Conservation (phyloP, 2,329 filamentous ascomycete genomes). For the Talaromyces atroroseus region DNA sequence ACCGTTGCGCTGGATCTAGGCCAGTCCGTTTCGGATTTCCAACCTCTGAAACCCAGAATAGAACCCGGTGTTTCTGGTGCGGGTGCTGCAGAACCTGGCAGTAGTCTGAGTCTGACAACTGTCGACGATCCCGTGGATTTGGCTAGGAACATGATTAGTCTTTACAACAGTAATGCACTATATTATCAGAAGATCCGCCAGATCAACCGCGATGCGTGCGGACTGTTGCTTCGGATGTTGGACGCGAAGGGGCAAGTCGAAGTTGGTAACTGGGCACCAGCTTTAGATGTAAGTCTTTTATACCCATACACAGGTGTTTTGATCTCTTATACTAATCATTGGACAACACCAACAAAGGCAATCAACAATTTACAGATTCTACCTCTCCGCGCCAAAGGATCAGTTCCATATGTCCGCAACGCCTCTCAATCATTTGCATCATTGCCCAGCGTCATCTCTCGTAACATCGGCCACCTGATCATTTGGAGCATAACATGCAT, state of each 20-base stretch:
- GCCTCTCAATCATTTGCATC: slow-evolving; percentile 75
- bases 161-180: slow-evolving; percentile 58
- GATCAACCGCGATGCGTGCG: slow-evolving; percentile 54
- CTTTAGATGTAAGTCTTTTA: slow-evolving; percentile 56
- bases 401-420: slow-evolving; percentile 71
- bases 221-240: slow-evolving; percentile 56
- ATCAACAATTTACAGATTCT: slow-evolving; percentile 73
- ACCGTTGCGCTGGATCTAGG: slow-evolving; percentile 81
- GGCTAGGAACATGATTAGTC: slow-evolving; percentile 55
- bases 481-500: slow-evolving; percentile 92
- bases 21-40: slow-evolving; percentile 69
- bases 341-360: slow-evolving; percentile 44
- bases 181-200: slow-evolving; percentile 57
- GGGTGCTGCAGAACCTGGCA: slow-evolving; percentile 24
- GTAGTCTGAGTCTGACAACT: slow-evolving; percentile 57
- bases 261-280: slow-evolving; percentile 53
- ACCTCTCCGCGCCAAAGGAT: slow-evolving; percentile 67
- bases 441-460: slow-evolving; percentile 73
- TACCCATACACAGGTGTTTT: background rate
- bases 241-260: slow-evolving; percentile 57
- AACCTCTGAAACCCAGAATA: slow-evolving; percentile 70
- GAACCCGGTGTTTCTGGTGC: slow-evolving; percentile 24
- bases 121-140: slow-evolving; percentile 62
- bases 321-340: slow-evolving; percentile 11
- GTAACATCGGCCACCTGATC: slow-evolving; percentile 83